Evolutionary conservation across 495 filamentous ascomycete species (phyloP).

Genomic region (Rusavskia elegans): DNA sequence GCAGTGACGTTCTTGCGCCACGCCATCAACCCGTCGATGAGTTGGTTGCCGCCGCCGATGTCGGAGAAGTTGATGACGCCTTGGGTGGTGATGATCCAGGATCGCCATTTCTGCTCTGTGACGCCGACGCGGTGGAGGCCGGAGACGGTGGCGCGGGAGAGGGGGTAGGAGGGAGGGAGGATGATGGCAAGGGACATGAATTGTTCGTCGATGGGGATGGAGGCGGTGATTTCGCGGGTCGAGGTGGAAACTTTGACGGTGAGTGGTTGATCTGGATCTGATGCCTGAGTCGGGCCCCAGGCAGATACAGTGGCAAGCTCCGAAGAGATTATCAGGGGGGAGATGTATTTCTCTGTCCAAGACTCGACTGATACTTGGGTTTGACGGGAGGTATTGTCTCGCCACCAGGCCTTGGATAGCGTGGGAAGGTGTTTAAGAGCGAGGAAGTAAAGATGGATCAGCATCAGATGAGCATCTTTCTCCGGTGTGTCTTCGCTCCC

Average conservation of each 20-base stretch:
- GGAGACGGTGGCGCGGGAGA: slow-evolving; percentile 59
- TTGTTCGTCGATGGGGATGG: slow-evolving; percentile 78
- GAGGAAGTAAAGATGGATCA: slow-evolving; percentile 76
- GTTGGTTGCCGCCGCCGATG: slow-evolving; percentile 31
- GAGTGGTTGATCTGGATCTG: slow-evolving; percentile 54
- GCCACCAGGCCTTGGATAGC: slow-evolving; percentile 77
- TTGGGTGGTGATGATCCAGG: slow-evolving; percentile 70
- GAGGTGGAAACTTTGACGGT: slow-evolving; percentile 52
- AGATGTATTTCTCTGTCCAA: slow-evolving; percentile 78
- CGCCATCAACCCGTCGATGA: slow-evolving; percentile 69
- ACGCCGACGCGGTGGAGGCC: slow-evolving; percentile 71
- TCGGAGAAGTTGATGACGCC: slow-evolving; percentile 86
- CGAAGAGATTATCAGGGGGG: slow-evolving; percentile 60
- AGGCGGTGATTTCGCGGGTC: slow-evolving; percentile 59
- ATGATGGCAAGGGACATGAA: slow-evolving; percentile 60
- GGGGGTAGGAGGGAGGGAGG: slow-evolving; percentile 65
- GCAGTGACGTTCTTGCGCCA: slow-evolving; percentile 74
- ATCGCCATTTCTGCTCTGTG: slow-evolving; percentile 77
- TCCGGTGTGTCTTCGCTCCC: slow-evolving; percentile 5
- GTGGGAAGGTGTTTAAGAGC: slow-evolving; percentile 56
- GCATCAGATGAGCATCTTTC: slow-evolving; percentile 44
- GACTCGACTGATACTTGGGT: slow-evolving; percentile 56
- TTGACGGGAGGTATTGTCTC: slow-evolving; percentile 57
- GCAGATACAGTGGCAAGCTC: slow-evolving; percentile 51
- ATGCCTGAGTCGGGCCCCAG: slow-evolving; percentile 43